phyloP scores from a whole-genome alignment of 352 stramenopile species.

The Elongisporangium undulatum region DNA sequence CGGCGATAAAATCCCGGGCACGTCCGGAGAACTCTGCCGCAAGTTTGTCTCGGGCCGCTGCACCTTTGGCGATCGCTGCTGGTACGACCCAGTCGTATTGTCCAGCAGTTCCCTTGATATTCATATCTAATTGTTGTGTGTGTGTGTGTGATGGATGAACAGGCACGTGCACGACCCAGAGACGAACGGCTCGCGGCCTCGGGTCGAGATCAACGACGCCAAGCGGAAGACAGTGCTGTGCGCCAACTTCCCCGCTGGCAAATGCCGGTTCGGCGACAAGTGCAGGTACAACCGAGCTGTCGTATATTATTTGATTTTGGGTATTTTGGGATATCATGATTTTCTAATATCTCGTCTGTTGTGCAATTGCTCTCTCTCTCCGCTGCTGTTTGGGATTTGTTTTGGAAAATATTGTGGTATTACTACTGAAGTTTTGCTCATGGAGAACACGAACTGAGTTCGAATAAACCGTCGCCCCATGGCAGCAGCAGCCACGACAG shows the following conservation, averaged over 20 bases:
- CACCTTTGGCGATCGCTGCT: constrained; percentile 78
- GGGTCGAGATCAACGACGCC: constrained; percentile 32
- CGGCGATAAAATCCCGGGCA: constrained; percentile 30
- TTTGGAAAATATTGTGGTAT: constrained; percentile 16
- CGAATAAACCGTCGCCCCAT: constrained; percentile 5
- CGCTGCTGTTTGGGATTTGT: constrained; percentile 23
- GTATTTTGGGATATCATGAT: too few relatives aligned
- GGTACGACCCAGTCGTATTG: constrained; percentile 37
- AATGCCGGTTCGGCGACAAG: constrained; percentile 79
- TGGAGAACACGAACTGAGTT: constrained; percentile 57
- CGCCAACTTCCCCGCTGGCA: constrained; percentile 63
- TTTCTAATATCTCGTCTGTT: constrained; percentile 11
- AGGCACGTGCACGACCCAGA: constrained; percentile 62
- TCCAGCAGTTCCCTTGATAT: constrained; percentile 8
- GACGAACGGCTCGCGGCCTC: constrained; percentile 7
- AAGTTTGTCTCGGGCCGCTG: constrained; percentile 68
- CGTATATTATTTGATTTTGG: not conserved
- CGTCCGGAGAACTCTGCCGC: constrained; percentile 63
- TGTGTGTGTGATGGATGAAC: constrained; percentile 8
- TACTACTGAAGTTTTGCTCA: constrained; percentile 76
- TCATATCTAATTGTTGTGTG: constrained; percentile 7
- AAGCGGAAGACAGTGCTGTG: constrained; percentile 78
- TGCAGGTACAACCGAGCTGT: constrained; percentile 57
- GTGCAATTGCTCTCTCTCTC: constrained; percentile 20
- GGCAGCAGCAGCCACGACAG: constrained; percentile 10